Evolutionary conservation across 2,329 filamentous ascomycete species (phyloP).

Genomic region (Ascochyta clinopodiicola): DNA sequence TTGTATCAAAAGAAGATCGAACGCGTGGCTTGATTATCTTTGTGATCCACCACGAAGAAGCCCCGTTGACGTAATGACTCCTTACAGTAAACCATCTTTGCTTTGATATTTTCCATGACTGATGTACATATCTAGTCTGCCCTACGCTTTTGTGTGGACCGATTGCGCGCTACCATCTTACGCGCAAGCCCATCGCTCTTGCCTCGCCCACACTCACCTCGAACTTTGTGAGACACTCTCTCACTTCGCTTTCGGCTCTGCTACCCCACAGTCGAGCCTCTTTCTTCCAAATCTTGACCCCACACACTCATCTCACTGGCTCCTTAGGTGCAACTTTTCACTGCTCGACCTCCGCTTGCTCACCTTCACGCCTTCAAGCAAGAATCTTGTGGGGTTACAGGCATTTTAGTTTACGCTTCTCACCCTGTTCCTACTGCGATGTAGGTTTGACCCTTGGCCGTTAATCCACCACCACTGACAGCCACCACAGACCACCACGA

Average conservation of each 20-base stretch:
- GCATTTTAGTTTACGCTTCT: no score
- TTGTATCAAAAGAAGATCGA: no score
- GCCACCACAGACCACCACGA: background rate
- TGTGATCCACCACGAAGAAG: no score
- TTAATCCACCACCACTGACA: background rate
- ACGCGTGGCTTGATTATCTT: no score
- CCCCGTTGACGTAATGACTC: no score
- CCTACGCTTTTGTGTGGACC: no score
- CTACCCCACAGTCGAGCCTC: background rate
- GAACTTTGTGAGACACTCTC: background rate
- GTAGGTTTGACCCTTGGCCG: no score
- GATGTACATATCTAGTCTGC: no score
- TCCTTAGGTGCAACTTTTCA: background rate
- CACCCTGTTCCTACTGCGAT: no score
- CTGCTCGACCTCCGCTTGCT: background rate
- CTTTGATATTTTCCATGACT: no score
- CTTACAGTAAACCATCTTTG: no score
- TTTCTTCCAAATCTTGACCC: background rate
- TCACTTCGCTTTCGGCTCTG: background rate
- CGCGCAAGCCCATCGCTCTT: background rate
- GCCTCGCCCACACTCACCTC: background rate
- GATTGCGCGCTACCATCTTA: background rate
- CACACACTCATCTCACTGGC: background rate
- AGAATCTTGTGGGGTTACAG: no score
- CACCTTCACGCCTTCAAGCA: background rate